Evolutionary conservation across 2,329 filamentous ascomycete species (phyloP), one percentile per base, ranked within the genome.

Genomic region (Trichoderma sp.): DNA sequence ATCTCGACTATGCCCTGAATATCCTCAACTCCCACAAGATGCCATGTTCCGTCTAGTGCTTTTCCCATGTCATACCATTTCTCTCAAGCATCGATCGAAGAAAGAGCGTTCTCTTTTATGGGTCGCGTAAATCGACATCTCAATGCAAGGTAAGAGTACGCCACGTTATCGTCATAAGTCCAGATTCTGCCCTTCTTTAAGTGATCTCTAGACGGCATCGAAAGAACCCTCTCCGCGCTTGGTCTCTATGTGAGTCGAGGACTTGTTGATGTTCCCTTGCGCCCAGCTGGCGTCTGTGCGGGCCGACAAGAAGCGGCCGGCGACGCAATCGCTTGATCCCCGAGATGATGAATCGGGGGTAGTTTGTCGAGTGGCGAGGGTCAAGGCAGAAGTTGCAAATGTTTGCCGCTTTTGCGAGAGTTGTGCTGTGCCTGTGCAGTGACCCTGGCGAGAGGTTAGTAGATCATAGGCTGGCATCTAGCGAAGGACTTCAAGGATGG

Each of bases 121-220:
- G 21, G 21, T 30, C 10, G 45, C 28, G 43, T 67, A 50, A 14
- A 15, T 55, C 14, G 64, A 41, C 55, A 64, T 43, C 54, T 67
- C 60, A 43, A 67, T 45, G 21, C 21, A 24, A 24, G 21, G 21
- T 24, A 2, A 24, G 34, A 19, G 44, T 65, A 67, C 4, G 34
- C n/a, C 0, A 60, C 63, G 55, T 68, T 60, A 45, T 68, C 60
- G 60, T 68, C 63, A 56, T 58, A 64, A 5, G 48, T 64, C 28
- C 60, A 63, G 9, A 52, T 39, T 21, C 15, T 48, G 26, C 48
- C 44, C 17, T 44, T n/a, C 10, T 54, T 55, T n/a, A 55, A 68
- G 24, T 66, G 61, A 21, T 61, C 50, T 17, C 64, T 63, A 50
- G 64, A 66, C 14, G 61, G 47, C 26, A 66, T 60, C 26, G 63